Conservation (phyloP, 1,139 yeast genomes). For the Debaryomyces fabryi region DNA sequence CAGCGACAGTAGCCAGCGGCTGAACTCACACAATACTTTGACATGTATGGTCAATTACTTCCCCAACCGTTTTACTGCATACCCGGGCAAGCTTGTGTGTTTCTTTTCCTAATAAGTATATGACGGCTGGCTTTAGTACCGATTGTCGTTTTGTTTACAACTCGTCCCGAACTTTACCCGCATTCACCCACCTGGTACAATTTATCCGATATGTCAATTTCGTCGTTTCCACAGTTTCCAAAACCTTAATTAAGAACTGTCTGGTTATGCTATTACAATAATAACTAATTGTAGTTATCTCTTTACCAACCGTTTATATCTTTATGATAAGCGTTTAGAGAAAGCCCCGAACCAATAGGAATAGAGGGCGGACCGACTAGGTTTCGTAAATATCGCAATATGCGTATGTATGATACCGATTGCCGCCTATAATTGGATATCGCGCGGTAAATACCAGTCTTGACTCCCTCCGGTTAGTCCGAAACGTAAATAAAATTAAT, state of each 20-base stretch:
- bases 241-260: not conserved
- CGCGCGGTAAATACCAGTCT: constrained; percentile 4
- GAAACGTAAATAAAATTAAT: constrained; percentile 6
- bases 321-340: not conserved
- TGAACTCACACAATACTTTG: constrained; percentile 1
- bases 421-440: not conserved
- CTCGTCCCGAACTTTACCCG: not conserved
- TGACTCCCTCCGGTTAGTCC: constrained; percentile 6
- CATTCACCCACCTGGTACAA: not conserved
- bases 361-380: not conserved
- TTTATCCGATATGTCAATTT: not conserved
- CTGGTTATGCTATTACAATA: not conserved
- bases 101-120: not conserved
- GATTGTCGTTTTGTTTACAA: not conserved
- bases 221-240: not conserved
- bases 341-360: not conserved
- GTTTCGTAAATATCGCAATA: not conserved
- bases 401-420: constrained; percentile 1
- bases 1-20: not conserved
- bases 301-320: not conserved
- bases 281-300: not conserved
- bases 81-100: not conserved
- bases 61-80: constrained; percentile 4
- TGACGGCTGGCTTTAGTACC: constrained; percentile 2
- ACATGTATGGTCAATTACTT: not conserved